Conservation (phyloP, 2,329 filamentous ascomycete species). For the Ceratocystis smalleyi region DNA sequence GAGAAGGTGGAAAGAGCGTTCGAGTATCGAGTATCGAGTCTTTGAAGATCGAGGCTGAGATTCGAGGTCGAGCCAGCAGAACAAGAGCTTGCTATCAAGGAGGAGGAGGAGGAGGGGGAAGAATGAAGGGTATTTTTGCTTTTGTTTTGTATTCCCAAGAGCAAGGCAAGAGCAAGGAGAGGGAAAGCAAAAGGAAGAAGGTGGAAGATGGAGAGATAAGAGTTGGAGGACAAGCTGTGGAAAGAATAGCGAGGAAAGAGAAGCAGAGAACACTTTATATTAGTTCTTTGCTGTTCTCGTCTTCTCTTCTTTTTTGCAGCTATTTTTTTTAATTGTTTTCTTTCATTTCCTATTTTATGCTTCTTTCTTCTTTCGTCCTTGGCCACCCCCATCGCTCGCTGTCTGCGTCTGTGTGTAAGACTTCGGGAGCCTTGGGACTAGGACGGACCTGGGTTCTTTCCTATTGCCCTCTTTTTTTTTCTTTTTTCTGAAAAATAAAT, state of each 20-base stretch:
- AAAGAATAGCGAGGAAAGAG: background rate
- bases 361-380: background rate
- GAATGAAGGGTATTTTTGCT: too few relatives aligned
- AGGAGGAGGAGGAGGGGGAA: background rate
- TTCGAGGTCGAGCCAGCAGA: background rate
- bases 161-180: background rate
- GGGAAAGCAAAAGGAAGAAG: background rate
- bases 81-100: background rate
- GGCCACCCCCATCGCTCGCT: background rate
- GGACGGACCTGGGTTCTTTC: background rate
- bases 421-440: constrained; percentile 6
- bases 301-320: background rate
- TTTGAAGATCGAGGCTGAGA: background rate
- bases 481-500: background rate
- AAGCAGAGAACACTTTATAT: constrained; percentile 5
- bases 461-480: constrained; percentile 1
- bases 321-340: background rate
- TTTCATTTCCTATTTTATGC: background rate
- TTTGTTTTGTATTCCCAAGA: too few relatives aligned
- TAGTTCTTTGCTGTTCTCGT: background rate
- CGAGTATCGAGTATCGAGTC: background rate
- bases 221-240: background rate
- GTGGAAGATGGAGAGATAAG: background rate
- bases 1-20: constrained; percentile 1
- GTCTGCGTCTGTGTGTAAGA: constrained; percentile 7